A percentile compares a stretch with the other conserved stretches of the same genome.
Evolutionary conservation across 2,329 filamentous ascomycete genomes (phyloP).

Genomic region (Botryotinia convoluta): DNA sequence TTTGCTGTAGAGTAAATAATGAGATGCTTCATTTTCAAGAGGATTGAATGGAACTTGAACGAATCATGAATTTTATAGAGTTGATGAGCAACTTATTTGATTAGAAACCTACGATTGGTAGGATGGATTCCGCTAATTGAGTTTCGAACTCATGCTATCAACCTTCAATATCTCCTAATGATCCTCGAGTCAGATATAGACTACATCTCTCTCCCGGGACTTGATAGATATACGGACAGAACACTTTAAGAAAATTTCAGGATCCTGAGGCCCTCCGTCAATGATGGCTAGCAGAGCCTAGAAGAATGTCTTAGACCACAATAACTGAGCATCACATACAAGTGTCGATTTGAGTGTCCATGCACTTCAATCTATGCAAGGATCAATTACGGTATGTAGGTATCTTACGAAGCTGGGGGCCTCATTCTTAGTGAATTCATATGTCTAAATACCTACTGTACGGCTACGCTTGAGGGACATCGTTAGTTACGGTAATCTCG

Average conservation of each 20-base stretch:
- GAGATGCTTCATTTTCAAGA: background rate
- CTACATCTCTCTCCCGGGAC: background rate
- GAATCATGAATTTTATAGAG: background rate
- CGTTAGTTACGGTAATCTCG: background rate
- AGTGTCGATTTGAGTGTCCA: background rate
- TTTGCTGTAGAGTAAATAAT: fast-evolving
- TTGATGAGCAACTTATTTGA: fast-evolving
- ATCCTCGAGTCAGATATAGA: background rate
- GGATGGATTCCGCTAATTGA: background rate
- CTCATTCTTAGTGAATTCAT: background rate
- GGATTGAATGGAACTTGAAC: background rate
- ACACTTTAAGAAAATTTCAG: background rate
- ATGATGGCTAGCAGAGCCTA: background rate
- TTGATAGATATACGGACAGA: background rate
- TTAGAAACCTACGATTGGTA: background rate
- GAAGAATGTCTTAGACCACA: background rate
- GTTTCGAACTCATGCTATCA: background rate
- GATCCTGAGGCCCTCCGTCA: background rate
- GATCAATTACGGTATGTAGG: background rate
- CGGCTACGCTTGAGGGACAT: background rate
- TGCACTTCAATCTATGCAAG: background rate
- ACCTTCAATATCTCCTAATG: background rate
- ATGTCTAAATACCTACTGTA: background rate
- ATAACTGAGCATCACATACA: background rate
- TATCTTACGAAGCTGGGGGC: background rate